These are phyloP conservation scores for Phytophthora sp. DNA, from an alignment of 352 stramenopile genomes.

Conservation along the genomic window DNA sequence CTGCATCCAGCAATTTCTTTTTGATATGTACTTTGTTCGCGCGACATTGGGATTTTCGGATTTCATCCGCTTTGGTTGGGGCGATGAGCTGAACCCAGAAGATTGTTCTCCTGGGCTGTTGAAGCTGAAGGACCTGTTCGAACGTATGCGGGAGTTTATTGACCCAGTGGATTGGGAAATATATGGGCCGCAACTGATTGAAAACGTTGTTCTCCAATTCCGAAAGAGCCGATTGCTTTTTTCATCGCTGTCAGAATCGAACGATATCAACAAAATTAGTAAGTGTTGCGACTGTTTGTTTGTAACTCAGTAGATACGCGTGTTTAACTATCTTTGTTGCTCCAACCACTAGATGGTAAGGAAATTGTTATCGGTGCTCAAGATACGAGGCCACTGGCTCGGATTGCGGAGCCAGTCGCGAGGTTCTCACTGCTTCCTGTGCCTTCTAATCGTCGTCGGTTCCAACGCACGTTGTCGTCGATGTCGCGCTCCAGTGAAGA, in stretches of 20 bases:
- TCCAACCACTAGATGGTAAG: constrained; percentile 67
- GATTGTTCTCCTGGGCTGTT: constrained; percentile 60
- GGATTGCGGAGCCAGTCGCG: constrained; percentile 76
- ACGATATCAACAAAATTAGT: constrained; percentile 89
- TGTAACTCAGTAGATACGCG: not conserved
- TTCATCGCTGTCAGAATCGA: constrained; percentile 81
- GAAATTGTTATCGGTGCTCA: constrained; percentile 69
- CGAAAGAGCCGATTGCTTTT: constrained; percentile 87
- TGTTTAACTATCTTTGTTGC: constrained; percentile 20
- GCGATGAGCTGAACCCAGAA: constrained; percentile 72
- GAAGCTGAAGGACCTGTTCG: constrained; percentile 69
- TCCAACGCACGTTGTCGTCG: constrained; percentile 48
- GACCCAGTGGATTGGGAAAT: constrained; percentile 91
- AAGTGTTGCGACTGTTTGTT: constrained; percentile 20
- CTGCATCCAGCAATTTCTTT: constrained; percentile 87
- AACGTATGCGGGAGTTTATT: constrained; percentile 83
- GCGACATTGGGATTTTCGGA: constrained; percentile 84
- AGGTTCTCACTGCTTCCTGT: constrained; percentile 85
- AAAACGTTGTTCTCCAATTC: constrained; percentile 89
- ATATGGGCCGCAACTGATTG: constrained; percentile 83
- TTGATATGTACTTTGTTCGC: constrained; percentile 91
- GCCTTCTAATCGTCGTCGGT: constrained; percentile 56
- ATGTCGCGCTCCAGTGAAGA: constrained; percentile 39
- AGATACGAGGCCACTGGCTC: constrained; percentile 68
- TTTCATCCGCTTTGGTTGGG: constrained; percentile 90